Evolutionary conservation across 441 rosid species (phyloP).

Genomic region (Bocquillonia castaneifolia): DNA sequence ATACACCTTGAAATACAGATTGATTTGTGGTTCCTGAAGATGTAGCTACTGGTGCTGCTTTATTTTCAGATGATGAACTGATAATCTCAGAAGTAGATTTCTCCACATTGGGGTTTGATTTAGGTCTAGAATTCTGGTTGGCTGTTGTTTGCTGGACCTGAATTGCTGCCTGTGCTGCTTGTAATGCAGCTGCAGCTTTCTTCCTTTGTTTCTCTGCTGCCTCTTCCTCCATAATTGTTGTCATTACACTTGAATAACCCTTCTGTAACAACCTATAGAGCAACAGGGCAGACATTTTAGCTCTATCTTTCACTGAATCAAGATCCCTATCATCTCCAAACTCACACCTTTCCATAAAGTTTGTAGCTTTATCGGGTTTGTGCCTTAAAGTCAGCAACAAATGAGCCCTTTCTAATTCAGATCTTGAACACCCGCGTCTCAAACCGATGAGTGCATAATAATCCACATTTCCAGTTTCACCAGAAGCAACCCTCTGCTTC

Average conservation of each 20-base stretch:
- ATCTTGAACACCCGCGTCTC: conserved; percentile 66
- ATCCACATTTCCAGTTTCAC: conserved; percentile 75
- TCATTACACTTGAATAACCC: conserved; percentile 61
- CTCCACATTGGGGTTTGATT: conserved; percentile 22
- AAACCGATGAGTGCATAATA: conserved; percentile 68
- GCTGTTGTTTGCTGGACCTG: conserved; percentile 35
- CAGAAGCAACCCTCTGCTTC: conserved; percentile 65
- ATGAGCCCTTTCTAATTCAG: conserved; percentile 83
- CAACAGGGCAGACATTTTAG: conserved; percentile 64
- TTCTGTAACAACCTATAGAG: conserved; percentile 77
- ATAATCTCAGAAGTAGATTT: conserved; percentile 22
- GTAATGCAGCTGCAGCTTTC: conserved; percentile 42
- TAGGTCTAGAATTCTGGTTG: conserved; percentile 22
- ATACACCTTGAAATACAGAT: conserved; percentile 70
- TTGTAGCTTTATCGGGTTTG: conserved; percentile 69
- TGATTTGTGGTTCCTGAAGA: conserved; percentile 27
- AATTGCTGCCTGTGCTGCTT: conserved; percentile 42
- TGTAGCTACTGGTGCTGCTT: conserved; percentile 21
- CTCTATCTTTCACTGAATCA: conserved; percentile 67
- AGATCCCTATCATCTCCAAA: conserved; percentile 59
- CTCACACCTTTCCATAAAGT: conserved; percentile 67
- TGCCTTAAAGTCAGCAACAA: conserved; percentile 58
- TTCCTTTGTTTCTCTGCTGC: conserved; percentile 56
- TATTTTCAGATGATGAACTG: conserved; percentile 23
- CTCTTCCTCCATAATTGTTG: conserved; percentile 55